Percentiles rank a stretch among this genome's conserved stretches.
Evolutionary conservation across 2,329 filamentous ascomycete genomes (phyloP).

Genomic region (Penicillium oxalicum): DNA sequence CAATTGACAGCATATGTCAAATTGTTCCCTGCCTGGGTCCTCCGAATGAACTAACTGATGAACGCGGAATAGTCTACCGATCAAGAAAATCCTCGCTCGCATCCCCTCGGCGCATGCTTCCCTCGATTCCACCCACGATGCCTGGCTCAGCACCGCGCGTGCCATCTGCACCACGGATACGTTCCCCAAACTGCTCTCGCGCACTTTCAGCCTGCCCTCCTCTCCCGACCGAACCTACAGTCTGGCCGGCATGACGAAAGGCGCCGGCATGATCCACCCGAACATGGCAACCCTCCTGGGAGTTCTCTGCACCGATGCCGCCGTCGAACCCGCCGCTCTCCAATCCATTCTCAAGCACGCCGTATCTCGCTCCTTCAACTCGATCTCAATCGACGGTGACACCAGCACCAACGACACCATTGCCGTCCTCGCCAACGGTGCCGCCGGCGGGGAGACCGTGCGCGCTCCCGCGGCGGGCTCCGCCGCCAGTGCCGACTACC

Average conservation of each 20-base stretch:
- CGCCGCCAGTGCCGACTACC: constrained; percentile 52
- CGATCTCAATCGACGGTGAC: constrained; percentile 93
- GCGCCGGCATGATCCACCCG: constrained; percentile 97
- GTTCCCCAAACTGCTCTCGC: constrained; percentile 90
- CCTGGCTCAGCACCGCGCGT: constrained; percentile 80
- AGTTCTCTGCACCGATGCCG: constrained; percentile 85
- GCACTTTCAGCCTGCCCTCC: constrained; percentile 75
- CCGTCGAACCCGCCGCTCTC: constrained; percentile 63
- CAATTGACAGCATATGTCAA: too few species aligned
- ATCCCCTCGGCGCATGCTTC: constrained; percentile 70
- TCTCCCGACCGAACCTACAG: constrained; percentile 69
- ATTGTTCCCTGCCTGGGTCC: too few species aligned
- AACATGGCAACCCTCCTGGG: constrained; percentile 97
- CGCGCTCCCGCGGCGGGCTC: constrained; percentile 41
- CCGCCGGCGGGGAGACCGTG: constrained; percentile 67
- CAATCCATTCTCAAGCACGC: constrained; percentile 65
- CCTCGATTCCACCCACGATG: constrained; percentile 68
- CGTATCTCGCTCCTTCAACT: constrained; percentile 84
- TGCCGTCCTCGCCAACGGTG: constrained; percentile 90
- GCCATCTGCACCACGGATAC: constrained; percentile 98
- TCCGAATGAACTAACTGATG: not conserved
- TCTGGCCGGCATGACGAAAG: constrained; percentile 94
- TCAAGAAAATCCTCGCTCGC: constrained; percentile 77
- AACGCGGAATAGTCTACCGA: constrained; percentile 60
- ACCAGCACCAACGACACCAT: constrained; percentile 97